Conservation (phyloP, 1,284 basidiomycete genomes). For the Pholiota adiposa region DNA sequence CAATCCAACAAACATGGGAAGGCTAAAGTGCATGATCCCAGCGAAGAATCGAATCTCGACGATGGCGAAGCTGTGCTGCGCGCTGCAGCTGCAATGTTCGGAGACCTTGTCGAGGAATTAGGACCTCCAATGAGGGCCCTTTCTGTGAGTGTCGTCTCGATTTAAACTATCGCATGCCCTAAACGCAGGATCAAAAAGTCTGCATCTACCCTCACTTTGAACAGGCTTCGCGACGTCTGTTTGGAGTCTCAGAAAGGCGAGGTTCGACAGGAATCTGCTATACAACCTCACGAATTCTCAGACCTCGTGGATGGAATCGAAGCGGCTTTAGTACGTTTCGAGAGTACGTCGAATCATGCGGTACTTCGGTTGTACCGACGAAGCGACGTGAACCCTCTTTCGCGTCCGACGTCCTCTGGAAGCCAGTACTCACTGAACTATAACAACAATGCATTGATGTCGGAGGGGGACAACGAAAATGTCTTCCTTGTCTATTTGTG, state of each 20-base stretch:
- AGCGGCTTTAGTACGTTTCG: conserved; percentile 73
- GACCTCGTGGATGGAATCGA: conserved; percentile 71
- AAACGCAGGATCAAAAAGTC: conserved; percentile 43
- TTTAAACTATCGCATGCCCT: neutral
- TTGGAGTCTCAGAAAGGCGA: conserved; percentile 40
- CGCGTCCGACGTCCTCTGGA: conserved; percentile 29
- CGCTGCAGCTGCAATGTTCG: conserved; percentile 79
- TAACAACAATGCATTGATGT: conserved; percentile 16
- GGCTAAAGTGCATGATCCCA: conserved; percentile 29
- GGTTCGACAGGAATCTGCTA: conserved; percentile 30
- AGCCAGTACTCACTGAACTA: conserved; percentile 12
- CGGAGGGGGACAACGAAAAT: conserved; percentile 53
- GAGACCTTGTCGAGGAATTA: conserved; percentile 81
- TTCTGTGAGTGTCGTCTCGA: conserved; percentile 55
- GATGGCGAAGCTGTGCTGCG: conserved; percentile 61
- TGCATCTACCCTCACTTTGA: conserved; percentile 62
- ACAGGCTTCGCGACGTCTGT: conserved; percentile 68
- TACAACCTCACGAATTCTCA: conserved; percentile 61
- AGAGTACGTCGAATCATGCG: conserved; percentile 82
- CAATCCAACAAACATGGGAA: conserved; percentile 38
- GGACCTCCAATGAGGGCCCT: conserved; percentile 79
- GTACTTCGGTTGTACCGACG: conserved; percentile 76
- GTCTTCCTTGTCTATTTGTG: conserved; percentile 92
- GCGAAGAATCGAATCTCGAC: conserved; percentile 34
- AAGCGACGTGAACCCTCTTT: conserved; percentile 42